These are phyloP conservation scores for Marchantia polymorpha DNA, from an alignment of 225 moss, liverwort and hornwort genomes.

Conservation along the genomic window DNA sequence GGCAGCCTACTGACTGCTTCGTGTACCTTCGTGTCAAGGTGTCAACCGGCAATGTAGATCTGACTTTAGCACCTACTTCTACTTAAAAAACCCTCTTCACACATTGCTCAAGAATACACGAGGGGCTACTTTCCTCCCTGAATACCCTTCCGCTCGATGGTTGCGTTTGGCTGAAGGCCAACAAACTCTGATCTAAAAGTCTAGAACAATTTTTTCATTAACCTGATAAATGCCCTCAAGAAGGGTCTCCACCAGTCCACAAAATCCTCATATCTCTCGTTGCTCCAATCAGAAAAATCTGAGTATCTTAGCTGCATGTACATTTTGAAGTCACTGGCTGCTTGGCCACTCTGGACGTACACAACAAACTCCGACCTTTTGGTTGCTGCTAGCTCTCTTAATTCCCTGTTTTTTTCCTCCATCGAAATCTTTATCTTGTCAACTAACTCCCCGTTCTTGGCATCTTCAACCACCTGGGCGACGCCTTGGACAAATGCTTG, in stretches of 20 bases:
- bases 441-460: slow-evolving; percentile 63
- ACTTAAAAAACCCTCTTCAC: background rate
- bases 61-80: background rate
- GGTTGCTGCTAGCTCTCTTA: slow-evolving; percentile 44
- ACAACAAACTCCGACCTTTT: slow-evolving; percentile 54
- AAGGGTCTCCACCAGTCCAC: slow-evolving; percentile 90
- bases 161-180: background rate
- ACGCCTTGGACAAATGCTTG: slow-evolving; percentile 37
- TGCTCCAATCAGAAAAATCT: slow-evolving; percentile 56
- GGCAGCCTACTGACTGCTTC: slow-evolving; percentile 5
- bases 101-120: background rate
- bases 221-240: slow-evolving; percentile 70
- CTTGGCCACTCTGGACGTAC: slow-evolving; percentile 78
- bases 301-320: slow-evolving; percentile 48
- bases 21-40: background rate
- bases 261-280: slow-evolving; percentile 74
- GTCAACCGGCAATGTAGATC: background rate
- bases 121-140: slow-evolving; percentile 1
- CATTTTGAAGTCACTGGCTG: slow-evolving; percentile 57
- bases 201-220: slow-evolving; percentile 85
- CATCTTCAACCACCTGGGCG: slow-evolving; percentile 59
- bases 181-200: background rate
- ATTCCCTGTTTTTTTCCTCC: slow-evolving; percentile 47
- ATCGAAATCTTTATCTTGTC: slow-evolving; percentile 46
- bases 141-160: background rate